phyloP scores from a whole-genome alignment of 2,329 filamentous ascomycete genomes.

The Sclerotinia borealis region DNA sequence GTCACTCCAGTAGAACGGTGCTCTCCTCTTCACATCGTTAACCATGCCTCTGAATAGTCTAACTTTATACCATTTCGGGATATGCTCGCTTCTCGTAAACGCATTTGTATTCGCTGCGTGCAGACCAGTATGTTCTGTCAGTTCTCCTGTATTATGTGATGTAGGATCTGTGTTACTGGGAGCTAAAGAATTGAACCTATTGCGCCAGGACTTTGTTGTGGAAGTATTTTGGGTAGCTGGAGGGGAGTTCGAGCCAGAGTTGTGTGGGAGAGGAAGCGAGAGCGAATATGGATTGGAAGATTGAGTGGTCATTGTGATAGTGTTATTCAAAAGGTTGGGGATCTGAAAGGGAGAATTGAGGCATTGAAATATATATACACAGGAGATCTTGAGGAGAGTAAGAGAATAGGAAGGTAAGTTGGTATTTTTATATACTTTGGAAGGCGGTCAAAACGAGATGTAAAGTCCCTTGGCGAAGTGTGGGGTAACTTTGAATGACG shows the following conservation, averaged over 20 bases:
- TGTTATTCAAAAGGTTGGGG: neutral
- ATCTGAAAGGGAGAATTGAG: neutral
- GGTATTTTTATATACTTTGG: neutral
- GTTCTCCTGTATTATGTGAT: neutral
- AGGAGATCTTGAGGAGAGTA: neutral
- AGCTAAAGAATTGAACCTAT: conserved; percentile 3
- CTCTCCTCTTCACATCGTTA: conserved; percentile 67
- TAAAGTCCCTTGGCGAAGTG: neutral
- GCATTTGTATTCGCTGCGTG: conserved; percentile 15
- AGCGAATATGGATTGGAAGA: conserved; percentile 18
- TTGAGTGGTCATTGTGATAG: conserved; percentile 3
- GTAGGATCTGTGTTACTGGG: neutral
- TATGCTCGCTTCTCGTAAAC: conserved; percentile 19
- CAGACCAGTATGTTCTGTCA: conserved; percentile 9
- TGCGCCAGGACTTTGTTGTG: conserved; percentile 2
- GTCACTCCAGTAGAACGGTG: conserved; percentile 74
- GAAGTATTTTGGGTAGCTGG: neutral
- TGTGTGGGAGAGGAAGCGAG: conserved; percentile 19
- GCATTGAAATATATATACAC: neutral
- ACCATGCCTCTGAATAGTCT: conserved; percentile 72
- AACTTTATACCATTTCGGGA: conserved; percentile 63
- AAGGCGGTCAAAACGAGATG: neutral
- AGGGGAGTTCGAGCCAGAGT: conserved; percentile 3
- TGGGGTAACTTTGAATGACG: neutral
- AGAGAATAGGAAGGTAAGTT: neutral